Percentiles rank a stretch among this genome's conserved stretches.
These are phyloP conservation scores for Tulasnella calospora DNA, from an alignment of 768 basidiomycete genomes.

Conservation along the genomic window DNA sequence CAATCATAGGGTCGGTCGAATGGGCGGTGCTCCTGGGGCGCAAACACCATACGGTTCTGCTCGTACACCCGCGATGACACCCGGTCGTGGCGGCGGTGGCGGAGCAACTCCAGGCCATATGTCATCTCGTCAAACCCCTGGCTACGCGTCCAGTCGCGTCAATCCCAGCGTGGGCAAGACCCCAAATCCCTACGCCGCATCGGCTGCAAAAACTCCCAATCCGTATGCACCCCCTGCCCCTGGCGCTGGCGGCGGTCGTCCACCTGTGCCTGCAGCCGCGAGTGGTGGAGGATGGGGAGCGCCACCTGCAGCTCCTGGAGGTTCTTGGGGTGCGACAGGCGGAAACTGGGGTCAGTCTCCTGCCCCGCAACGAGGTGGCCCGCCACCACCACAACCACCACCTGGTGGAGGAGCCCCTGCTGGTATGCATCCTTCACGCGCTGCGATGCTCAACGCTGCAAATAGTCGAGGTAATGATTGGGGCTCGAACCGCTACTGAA, in stretches of 20 bases:
- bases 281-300: conserved; percentile 30
- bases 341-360: conserved; percentile 29
- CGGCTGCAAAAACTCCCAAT: conserved; percentile 67
- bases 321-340: conserved; percentile 31
- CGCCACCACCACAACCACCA: conserved; percentile 43
- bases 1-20: background rate
- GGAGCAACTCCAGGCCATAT: conserved; percentile 68
- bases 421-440: conserved; percentile 62
- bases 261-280: conserved; percentile 34
- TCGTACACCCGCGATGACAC: conserved; percentile 77
- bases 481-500: background rate
- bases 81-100: conserved; percentile 46
- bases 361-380: conserved; percentile 42
- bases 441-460: conserved; percentile 54
- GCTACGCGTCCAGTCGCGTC: conserved; percentile 3
- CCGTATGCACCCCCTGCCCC: conserved; percentile 49
- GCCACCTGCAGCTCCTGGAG: conserved; percentile 37
- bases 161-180: conserved; percentile 23
- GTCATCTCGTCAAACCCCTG: conserved; percentile 57
- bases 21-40: conserved; percentile 3
- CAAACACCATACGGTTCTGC: conserved; percentile 41
- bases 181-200: conserved; percentile 27
- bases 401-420: conserved; percentile 47
- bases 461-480: background rate
- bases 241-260: conserved; percentile 9